Evolutionary conservation across 768 basidiomycete genomes (phyloP).

Genomic region (Tylopilus cervinicoccineus): DNA sequence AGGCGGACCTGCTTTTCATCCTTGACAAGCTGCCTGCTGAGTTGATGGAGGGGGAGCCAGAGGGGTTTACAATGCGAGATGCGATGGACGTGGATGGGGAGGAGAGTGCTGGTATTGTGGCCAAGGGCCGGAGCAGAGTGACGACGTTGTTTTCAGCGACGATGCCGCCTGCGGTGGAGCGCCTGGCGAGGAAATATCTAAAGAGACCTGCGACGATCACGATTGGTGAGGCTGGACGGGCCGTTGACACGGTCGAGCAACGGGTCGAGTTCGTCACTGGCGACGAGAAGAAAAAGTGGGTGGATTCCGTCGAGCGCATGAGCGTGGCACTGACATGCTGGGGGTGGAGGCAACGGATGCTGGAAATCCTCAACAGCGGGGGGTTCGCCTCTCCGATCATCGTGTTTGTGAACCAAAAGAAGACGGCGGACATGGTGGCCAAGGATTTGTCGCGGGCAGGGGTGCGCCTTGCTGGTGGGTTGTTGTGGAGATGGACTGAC

Average conservation of each 20-base stretch:
- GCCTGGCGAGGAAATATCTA: conserved; percentile 91
- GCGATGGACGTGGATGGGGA: conserved; percentile 76
- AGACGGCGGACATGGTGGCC: conserved; percentile 97
- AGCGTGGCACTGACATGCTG: conserved; percentile 4
- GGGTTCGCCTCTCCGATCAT: conserved; percentile 89
- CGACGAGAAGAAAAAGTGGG: conserved; percentile 96
- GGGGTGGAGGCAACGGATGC: conserved; percentile 60
- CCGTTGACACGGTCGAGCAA: conserved; percentile 98
- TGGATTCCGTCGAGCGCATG: conserved; percentile 7
- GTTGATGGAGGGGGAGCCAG: conserved; percentile 76
- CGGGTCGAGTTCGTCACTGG: conserved; percentile 88
- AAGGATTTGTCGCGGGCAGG: conserved; percentile 90
- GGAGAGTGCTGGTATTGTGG: conserved; percentile 42
- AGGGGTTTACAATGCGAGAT: conserved; percentile 32
- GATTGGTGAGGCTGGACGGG: conserved; percentile 96
- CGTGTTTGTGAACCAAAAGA: conserved; percentile 99
- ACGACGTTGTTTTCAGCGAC: conserved; percentile 97
- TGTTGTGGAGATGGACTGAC: background rate
- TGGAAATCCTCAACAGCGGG: conserved; percentile 91
- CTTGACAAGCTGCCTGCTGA: conserved; percentile 87
- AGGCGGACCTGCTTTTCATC: conserved; percentile 90
- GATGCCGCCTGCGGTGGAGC: conserved; percentile 97
- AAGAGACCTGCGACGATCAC: conserved; percentile 92
- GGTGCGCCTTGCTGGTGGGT: conserved; percentile 43
- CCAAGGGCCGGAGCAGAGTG: conserved; percentile 78